These are phyloP conservation scores for Ophiostoma perfectum DNA, from an alignment of 2,329 filamentous ascomycete species.

Conservation along the genomic window DNA sequence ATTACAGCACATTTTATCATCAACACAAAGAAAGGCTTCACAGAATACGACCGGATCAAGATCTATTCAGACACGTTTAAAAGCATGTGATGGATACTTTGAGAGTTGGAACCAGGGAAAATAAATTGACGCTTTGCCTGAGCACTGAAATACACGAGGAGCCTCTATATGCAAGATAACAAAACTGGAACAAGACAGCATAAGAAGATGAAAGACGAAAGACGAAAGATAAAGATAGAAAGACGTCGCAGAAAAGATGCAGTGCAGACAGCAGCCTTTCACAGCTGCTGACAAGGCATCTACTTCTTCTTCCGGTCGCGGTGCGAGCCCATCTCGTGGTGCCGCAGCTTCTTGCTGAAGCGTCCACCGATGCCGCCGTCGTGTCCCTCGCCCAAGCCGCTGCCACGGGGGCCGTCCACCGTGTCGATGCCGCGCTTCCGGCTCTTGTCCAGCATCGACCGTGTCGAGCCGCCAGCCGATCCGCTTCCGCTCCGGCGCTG, in stretches of 20 bases:
- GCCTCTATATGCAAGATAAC: neutral
- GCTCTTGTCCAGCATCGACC: constrained; percentile 70
- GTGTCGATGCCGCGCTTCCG: constrained; percentile 70
- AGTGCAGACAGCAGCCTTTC: no score
- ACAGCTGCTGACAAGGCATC: neutral
- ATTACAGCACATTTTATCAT: neutral
- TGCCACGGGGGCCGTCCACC: constrained; percentile 62
- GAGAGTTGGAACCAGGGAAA: neutral
- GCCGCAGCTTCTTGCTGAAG: constrained; percentile 65
- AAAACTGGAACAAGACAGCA: neutral
- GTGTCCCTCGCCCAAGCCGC: constrained; percentile 37
- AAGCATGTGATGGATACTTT: neutral
- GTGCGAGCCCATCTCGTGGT: constrained; percentile 42
- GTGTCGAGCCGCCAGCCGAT: constrained; percentile 47
- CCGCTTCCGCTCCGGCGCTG: constrained; percentile 57
- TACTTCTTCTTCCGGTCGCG: constrained; percentile 40
- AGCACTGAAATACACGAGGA: neutral
- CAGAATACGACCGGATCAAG: neutral
- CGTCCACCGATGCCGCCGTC: constrained; percentile 51
- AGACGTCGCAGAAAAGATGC: neutral
- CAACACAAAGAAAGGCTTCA: no score
- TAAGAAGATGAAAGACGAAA: neutral
- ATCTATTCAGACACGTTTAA: neutral
- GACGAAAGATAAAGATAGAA: neutral
- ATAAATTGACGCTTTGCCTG: neutral